Evolutionary conservation across 257 asterid species (phyloP), one percentile per base, ranked within the genome.

Genomic region (Nicotiana sylvestris): DNA sequence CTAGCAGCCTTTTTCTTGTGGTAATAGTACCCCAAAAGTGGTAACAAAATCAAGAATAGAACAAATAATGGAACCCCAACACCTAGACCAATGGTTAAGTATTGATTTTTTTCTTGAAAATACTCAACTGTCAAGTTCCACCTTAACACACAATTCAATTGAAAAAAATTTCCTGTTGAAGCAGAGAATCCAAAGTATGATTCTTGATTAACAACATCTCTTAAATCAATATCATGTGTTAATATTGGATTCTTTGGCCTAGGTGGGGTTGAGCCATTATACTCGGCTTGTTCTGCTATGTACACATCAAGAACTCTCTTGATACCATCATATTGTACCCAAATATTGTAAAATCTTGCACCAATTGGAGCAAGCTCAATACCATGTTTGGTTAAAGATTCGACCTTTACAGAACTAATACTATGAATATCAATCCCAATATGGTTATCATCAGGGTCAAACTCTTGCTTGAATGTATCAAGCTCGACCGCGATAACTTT

Each of bases 291-390:
- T 56, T 82, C 85, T 2, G 82, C 74, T 6, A 91, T 85, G 62
- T 85, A 89, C 2, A 89, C 88, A 25, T 88, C 76, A 0, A 91
- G 66, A 43, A 58, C 9, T 84, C 82, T 89, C 16, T 35, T 76
- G 27, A 80, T 18, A 6, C 92, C 92, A 4, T 91, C 86, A 43
- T 89, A 89, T n/a, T 84, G 83, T 43, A 89, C 74, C 92, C 92
- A 89, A 49, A 86, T 56, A 10, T 83, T 86, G 81, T 81, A 62
- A n/a, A 76, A 78, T 35, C 39, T 82, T 1, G 6, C 76, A 5
- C 82, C 85, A 0, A 10, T 25, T 16, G 90, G 85, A 11, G 87
- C 80, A 11, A 89, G 76, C 0, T 60, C 67, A 33, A 87, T 82
- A 6, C 89, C 89, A 29, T 82, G 58, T 9, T 66, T 82, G 0